Evolutionary conservation across 805 yeast species (phyloP), one percentile per base, ranked within the genome.

Genomic region (Suhomyces emberorum): DNA sequence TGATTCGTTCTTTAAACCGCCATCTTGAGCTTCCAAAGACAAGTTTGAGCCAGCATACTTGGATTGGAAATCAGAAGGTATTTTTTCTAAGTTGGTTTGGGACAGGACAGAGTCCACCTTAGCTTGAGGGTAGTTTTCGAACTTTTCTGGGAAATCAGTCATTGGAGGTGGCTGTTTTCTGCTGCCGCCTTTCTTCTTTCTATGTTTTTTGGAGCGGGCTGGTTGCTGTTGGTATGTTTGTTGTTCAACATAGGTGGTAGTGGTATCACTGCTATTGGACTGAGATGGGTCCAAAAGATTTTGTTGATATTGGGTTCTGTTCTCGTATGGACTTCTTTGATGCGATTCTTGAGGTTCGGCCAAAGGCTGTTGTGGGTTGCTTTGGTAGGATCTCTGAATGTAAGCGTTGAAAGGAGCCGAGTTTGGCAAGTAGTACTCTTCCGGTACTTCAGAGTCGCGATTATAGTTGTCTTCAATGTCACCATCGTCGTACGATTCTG

Each of bases 1-100:
- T 41, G 66, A 69, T 48, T 79, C 78, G 66, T 46, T 72, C 51
- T 31, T 59, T 58, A 32, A 67, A 48, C 22, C 67, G 45, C 4
- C 25, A n/a, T 9, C 18, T 11, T 18, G 22, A 8, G 12, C 52
- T 48, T 38, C 32, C 26, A 30, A 30, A 10, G 32, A 20, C 16
- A 20, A 18, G 9, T n/a, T 18, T 19, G 32, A 30, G 17, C 32
- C 32, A 30, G 32, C 26, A 29, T 12, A 12, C 7, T 27, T 18
- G 7, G 7, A 7, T 8, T 11, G 26, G 6, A 8, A 5, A 5
- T 23, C 12, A 7, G 16, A 23, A 10, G 32, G 17, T n/a, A n/a
- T n/a, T 4, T 28, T 11, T 29, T 35, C 37, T 34, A 43, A 39
- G 35, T 38, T 38, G 17, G 42, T 41, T 29, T 44, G 48, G 15